Percentiles rank a stretch among this genome's conserved stretches.
Evolutionary conservation across 768 basidiomycete genomes (phyloP).

Genomic region (Suillus weaverae): DNA sequence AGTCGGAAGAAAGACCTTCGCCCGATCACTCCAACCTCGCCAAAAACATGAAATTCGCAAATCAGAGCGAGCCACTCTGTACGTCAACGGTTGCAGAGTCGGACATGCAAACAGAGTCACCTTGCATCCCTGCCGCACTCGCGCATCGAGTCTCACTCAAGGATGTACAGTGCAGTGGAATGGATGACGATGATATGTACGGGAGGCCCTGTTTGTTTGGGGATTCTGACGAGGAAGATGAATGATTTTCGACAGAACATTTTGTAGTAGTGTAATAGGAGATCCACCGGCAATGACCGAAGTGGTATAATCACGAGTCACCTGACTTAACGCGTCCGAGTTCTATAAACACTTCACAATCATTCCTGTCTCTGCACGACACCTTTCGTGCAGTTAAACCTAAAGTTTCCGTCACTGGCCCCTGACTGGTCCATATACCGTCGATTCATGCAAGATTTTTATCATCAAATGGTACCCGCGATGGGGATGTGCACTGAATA

Average conservation of each 20-base stretch:
- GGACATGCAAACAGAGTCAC: not conserved
- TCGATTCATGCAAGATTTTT: not conserved
- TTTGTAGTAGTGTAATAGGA: not conserved
- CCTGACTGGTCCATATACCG: not conserved
- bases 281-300: not conserved
- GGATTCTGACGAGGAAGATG: conserved; percentile 34
- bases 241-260: conserved; percentile 7
- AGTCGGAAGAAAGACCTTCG: not conserved
- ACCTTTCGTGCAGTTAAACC: not conserved
- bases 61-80: not conserved
- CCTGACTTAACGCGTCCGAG: not conserved
- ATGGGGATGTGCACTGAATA: conserved; percentile 5
- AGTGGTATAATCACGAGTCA: not conserved
- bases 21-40: not conserved
- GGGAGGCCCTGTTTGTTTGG: conserved; percentile 31
- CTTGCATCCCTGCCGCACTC: not conserved
- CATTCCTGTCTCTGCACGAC: not conserved
- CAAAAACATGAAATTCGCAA: not conserved
- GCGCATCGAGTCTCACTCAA: not conserved
- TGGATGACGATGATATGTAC: conserved; percentile 12
- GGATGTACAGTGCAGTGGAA: not conserved
- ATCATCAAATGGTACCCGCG: not conserved
- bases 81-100: not conserved
- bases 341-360: not conserved
- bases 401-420: not conserved